A percentile compares a stretch with the other conserved stretches of the same genome.
Conservation (phyloP, 208 protist genomes). For the Acanthamoeba royreba region DNA sequence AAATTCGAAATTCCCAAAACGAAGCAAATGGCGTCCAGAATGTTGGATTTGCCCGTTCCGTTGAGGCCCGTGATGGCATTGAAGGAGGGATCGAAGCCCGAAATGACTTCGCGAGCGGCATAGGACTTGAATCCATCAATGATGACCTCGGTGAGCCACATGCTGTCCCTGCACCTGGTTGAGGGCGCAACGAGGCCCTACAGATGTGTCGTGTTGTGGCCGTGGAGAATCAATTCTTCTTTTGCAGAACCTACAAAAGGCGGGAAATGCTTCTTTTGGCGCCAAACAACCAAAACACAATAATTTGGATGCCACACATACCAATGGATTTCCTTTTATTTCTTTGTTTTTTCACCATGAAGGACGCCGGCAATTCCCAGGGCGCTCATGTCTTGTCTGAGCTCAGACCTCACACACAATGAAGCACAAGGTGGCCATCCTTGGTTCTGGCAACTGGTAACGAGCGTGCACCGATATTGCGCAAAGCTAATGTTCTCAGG, state of each 20-base stretch:
- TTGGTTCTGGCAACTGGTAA: constrained; percentile 77
- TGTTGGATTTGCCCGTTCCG: constrained; percentile 98
- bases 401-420: neutral
- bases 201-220: too few species aligned
- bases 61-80: constrained; percentile 98
- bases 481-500: neutral
- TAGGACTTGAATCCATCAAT: constrained; percentile 99
- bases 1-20: constrained; percentile 99
- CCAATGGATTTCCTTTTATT: too few species aligned
- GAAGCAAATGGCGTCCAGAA: constrained; percentile 99
- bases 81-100: constrained; percentile 96
- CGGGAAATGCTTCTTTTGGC: too few species aligned
- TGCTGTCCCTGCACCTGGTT: constrained; percentile 66
- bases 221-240: too few species aligned
- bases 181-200: too few species aligned
- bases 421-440: constrained; percentile 53
- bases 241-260: too few species aligned
- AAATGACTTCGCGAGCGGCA: constrained; percentile 93
- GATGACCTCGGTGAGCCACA: constrained; percentile 99
- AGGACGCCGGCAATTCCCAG: too few species aligned
- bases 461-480: neutral
- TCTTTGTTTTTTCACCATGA: too few species aligned
- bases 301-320: too few species aligned
- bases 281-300: too few species aligned
- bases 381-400: too few species aligned